Percentiles rank a stretch among this genome's conserved stretches.
Conservation (phyloP, 371 early-diverging fungal genomes). For the Chytridium lagenaria region DNA sequence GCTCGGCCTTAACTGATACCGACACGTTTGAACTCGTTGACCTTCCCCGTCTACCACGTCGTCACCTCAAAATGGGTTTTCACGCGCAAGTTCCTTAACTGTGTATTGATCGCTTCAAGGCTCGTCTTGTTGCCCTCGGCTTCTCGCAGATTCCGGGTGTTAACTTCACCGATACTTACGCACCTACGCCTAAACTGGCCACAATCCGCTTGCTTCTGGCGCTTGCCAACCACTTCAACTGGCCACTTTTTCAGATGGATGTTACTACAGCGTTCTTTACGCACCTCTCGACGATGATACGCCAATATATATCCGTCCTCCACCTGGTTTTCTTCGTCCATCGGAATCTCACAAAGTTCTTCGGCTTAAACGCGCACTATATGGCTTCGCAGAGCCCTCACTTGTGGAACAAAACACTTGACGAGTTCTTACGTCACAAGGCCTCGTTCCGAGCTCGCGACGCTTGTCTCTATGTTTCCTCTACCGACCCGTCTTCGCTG, state of each 20-base stretch:
- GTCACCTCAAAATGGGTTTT: conserved; percentile 19
- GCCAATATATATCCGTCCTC: conserved; percentile 25
- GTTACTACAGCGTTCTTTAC: conserved; percentile 5
- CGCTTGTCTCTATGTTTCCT: background rate
- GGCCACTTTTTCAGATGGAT: conserved; percentile 6
- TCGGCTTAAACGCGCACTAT: conserved; percentile 20
- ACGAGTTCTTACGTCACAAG: background rate
- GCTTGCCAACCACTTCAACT: background rate
- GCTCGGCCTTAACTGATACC: background rate
- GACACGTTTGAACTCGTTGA: background rate
- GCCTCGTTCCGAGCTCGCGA: conserved; percentile 1
- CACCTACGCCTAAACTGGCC: conserved; percentile 2
- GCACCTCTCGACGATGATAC: background rate
- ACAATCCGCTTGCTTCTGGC: conserved; percentile 15
- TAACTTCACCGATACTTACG: conserved; percentile 15
- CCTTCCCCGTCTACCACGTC: background rate
- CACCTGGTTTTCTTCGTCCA: background rate
- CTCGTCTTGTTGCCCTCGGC: conserved; percentile 17
- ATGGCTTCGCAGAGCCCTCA: conserved; percentile 35
- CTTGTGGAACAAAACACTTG: conserved; percentile 25
- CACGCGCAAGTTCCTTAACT: background rate
- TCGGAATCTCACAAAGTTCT: background rate
- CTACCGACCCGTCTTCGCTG: background rate
- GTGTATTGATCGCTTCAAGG: conserved; percentile 13
- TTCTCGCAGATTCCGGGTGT: conserved; percentile 2